A percentile compares a stretch with the other conserved stretches of the same genome.
Evolutionary conservation across 306 rosid genomes (phyloP).

Genomic region (Casuarina cunninghamiana): DNA sequence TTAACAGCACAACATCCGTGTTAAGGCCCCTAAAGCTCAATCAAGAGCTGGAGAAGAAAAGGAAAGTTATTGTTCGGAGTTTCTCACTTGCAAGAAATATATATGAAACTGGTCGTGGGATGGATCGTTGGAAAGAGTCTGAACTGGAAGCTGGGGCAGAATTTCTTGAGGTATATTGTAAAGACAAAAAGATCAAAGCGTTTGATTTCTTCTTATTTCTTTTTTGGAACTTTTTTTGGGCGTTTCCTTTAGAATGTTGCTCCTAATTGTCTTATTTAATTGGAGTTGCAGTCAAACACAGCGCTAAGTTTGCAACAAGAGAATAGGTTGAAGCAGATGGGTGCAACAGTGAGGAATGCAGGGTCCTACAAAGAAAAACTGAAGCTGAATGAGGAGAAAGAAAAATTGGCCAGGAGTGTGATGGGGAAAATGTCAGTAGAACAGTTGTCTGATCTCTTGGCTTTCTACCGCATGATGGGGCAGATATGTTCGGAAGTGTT

Average conservation of each 20-base stretch:
- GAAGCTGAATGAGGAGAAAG: constrained; percentile 68
- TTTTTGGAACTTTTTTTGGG: background rate
- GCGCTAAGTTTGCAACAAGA: constrained; percentile 83
- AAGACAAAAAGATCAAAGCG: background rate
- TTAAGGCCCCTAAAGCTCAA: constrained; percentile 51
- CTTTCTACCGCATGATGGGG: constrained; percentile 83
- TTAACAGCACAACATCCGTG: constrained; percentile 37
- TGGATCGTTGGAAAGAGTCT: constrained; percentile 45
- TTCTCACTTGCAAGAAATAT: constrained; percentile 77
- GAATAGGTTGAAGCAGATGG: constrained; percentile 86
- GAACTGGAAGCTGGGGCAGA: constrained; percentile 84
- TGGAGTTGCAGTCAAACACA: constrained; percentile 67
- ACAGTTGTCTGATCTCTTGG: constrained; percentile 68
- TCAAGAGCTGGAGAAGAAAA: constrained; percentile 70
- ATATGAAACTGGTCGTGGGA: constrained; percentile 45
- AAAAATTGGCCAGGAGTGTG: constrained; percentile 60
- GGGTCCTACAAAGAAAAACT: constrained; percentile 64
- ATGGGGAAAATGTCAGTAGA: constrained; percentile 79
- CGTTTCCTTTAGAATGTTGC: background rate
- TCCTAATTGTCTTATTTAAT: background rate
- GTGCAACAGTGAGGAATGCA: constrained; percentile 91
- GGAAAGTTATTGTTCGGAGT: constrained; percentile 58
- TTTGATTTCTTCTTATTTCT: background rate
- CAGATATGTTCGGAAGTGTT: constrained; percentile 71
- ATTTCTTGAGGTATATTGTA: constrained; percentile 65